Evolutionary conservation across 306 rosid species (phyloP), one percentile per base, ranked within the genome.

Genomic region (Gynostemma pentaphyllum): DNA sequence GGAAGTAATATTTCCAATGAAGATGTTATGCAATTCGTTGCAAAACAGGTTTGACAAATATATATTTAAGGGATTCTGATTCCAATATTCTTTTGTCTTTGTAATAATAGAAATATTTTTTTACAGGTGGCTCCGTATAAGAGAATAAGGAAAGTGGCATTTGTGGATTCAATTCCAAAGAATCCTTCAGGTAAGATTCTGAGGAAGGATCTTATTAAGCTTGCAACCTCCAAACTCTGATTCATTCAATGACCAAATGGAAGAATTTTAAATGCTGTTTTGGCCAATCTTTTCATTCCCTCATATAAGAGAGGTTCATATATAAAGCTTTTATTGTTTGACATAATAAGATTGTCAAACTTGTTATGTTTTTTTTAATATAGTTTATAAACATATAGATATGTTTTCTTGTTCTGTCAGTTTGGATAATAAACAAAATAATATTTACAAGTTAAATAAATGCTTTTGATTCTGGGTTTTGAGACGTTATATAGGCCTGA

Each of bases 121-220:
- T 26, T 30, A 46, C 74, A 90, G 97, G 97, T 90, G 71, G 98
- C 95, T 62, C 95, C 98, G 0, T 92, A 92, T 71, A 88, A 92
- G 76, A 83, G 79, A 62, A 76, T 92, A 45, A 74, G 98, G 71
- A 89, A 66, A 52, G 95, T 92, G 65, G 76, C 90, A 4, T 92
- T 92, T 59, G 80, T 84, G 69, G 82, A 72, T 63, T 82, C 95
- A 45, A 61, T 92, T 67, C 98, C 96, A 24, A 92, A 88, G 78
- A 92, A 86, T 72, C 80, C 95, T 2, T 84, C 95, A 1, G 98
- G 98, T 26, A 92, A 92, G 82, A 92, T 92, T 66, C 86, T 92
- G n/a, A 78, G 98, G 72, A 92, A 88, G 81, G 98, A 92, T 82
- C 96, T 92, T 50, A 76, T 92, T 53, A 75, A 79, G 72, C 94